Evolutionary conservation across 371 early-diverging fungal species (phyloP).

Genomic region (Rhizomucor pusillus): DNA sequence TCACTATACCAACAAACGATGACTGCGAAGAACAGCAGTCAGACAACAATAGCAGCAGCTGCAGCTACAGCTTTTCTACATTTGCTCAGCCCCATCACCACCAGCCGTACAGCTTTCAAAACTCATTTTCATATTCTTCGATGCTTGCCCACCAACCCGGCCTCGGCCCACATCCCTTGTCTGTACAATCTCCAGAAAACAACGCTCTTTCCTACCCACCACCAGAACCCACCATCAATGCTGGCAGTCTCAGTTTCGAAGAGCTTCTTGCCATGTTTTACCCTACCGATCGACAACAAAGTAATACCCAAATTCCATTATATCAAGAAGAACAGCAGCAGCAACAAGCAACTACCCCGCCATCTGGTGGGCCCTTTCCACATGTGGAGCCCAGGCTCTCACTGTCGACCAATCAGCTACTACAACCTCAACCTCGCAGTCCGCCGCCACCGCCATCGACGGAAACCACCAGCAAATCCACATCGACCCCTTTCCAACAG

Average conservation of each 20-base stretch:
- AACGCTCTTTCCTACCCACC: neutral
- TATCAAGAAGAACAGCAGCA: neutral
- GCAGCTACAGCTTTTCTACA: slow-evolving; percentile 1
- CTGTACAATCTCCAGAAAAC: neutral
- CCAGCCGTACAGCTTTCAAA: too few species aligned
- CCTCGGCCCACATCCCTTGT: neutral
- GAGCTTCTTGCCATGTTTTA: slow-evolving; percentile 24
- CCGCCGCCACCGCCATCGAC: neutral
- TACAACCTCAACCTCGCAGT: neutral
- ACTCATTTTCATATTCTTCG: too few species aligned
- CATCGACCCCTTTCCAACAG: slow-evolving; percentile 4
- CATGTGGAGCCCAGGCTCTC: neutral
- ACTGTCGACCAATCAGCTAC: neutral
- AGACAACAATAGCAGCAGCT: slow-evolving; percentile 2
- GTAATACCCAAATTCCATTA: neutral
- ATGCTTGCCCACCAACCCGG: neutral
- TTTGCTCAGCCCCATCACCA: neutral
- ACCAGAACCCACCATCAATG: slow-evolving; percentile 10
- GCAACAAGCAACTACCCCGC: neutral
- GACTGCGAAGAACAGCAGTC: slow-evolving; percentile 5
- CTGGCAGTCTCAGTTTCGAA: slow-evolving; percentile 27
- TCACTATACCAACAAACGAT: slow-evolving; percentile 15
- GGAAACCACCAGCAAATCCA: slow-evolving; percentile 2
- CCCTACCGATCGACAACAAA: slow-evolving; percentile 8
- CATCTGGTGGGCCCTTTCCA: neutral